These are phyloP conservation scores for Ogataea ganodermae DNA, from an alignment of 805 yeast genomes.

Conservation along the genomic window DNA sequence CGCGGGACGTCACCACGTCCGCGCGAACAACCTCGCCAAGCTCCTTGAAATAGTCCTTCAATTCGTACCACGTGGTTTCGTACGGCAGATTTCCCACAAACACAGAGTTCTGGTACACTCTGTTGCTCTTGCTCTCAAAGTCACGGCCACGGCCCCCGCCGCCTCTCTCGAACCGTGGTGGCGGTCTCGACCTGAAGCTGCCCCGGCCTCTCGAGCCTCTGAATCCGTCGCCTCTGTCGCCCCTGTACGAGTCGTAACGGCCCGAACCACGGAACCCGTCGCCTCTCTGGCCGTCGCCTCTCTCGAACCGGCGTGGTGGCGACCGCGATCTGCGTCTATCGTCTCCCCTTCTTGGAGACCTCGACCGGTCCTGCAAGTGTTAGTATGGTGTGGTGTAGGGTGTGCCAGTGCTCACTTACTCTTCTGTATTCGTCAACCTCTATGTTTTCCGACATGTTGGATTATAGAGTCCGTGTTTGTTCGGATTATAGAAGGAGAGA, in stretches of 20 bases:
- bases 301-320: slow-evolving; percentile 27
- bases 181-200: slow-evolving; percentile 2
- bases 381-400: neutral
- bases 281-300: slow-evolving; percentile 24
- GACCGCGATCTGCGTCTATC: slow-evolving; percentile 36
- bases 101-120: slow-evolving; percentile 68
- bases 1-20: slow-evolving; percentile 76
- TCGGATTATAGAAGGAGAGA: no score
- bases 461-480: no score
- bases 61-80: slow-evolving; percentile 57
- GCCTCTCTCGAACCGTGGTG: slow-evolving; percentile 8
- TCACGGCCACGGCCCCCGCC: slow-evolving; percentile 25
- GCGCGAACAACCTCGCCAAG: slow-evolving; percentile 75
- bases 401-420: slow-evolving; percentile 41
- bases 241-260: slow-evolving; percentile 2
- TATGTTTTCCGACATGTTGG: slow-evolving; percentile 55
- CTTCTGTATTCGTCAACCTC: slow-evolving; percentile 64
- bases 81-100: slow-evolving; percentile 77
- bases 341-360: slow-evolving; percentile 36
- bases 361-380: slow-evolving; percentile 31
- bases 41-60: slow-evolving; percentile 58
- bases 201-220: slow-evolving; percentile 7
- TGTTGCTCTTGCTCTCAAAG: slow-evolving; percentile 42
- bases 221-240: slow-evolving; percentile 11
- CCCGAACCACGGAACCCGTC: slow-evolving; percentile 1